Evolutionary conservation across 768 basidiomycete genomes (phyloP), one percentile per base, ranked within the genome.

Genomic region (Rhodotorula taiwanensis): DNA sequence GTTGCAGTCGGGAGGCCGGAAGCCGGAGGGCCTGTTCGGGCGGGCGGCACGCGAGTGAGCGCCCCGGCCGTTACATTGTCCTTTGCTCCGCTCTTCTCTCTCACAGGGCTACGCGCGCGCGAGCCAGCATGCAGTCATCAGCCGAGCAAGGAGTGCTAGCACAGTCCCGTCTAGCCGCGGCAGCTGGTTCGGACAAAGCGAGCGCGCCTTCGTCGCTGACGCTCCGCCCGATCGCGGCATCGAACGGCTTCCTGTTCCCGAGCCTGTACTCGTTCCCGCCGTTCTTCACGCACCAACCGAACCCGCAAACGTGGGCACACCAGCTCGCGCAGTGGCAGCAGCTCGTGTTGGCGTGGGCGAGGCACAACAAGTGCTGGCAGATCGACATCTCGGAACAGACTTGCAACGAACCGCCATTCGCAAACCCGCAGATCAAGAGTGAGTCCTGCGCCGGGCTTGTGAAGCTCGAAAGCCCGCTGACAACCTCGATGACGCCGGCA

Each of bases 181-280:
- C n/a, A n/a, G n/a, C n/a, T n/a, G n/a, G n/a, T n/a, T n/a, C n/a
- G n/a, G n/a, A n/a, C n/a, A n/a, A n/a, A n/a, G n/a, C n/a, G n/a
- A n/a, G n/a, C n/a, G n/a, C n/a, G n/a, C n/a, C n/a, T n/a, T 39
- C 36, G 36, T 39, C 36, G 36, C 36, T 39, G 36, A 39, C 36
- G 36, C 36, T 39, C 10, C 36, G 36, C 10, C 36, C 36, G 10
- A 16, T 39, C 36, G 16, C 16, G 10, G 36, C 36, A 10, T 16
- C 36, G 36, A 39, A 39, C 36, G 36, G 36, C 36, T 39, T 39
- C 36, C 63, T 61, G 34, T 78, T 66, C 57, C 78, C 78, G 2
- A 71, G 76, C 5, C 74, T 79, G 52, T 77, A 72, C 73, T 73
- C 72, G 9, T 79, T 77, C 63, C 78, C 77, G 4, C 77, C 78